Percentiles rank a stretch among this genome's conserved stretches.
These are phyloP conservation scores for Margaritispora aquatica DNA, from an alignment of 495 filamentous ascomycete genomes.

Conservation along the genomic window DNA sequence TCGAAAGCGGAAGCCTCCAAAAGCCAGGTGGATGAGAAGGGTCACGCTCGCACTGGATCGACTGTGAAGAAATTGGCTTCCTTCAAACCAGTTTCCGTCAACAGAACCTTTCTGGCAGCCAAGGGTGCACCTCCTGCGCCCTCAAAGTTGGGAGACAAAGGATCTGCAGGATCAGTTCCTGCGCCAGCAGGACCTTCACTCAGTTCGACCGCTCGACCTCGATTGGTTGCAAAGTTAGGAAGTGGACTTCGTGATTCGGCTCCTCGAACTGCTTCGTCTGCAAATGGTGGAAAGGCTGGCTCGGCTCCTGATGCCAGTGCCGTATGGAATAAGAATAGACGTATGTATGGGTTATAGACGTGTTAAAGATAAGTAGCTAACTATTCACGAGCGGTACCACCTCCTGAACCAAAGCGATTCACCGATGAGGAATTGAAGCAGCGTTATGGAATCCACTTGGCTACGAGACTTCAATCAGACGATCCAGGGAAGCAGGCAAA, in stretches of 20 bases:
- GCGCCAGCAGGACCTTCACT: conserved; percentile 29
- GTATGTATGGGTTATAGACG: conserved; percentile 46
- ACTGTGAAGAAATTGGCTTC: conserved; percentile 72
- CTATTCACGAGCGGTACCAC: conserved; percentile 53
- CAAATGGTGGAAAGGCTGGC: conserved; percentile 49
- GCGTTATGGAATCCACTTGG: conserved; percentile 93
- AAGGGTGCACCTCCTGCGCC: conserved; percentile 36
- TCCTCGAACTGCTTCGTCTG: conserved; percentile 42
- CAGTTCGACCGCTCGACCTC: conserved; percentile 34
- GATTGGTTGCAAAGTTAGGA: conserved; percentile 48
- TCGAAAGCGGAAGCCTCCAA: conserved; percentile 44
- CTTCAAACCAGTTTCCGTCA: conserved; percentile 94
- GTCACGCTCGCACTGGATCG: conserved; percentile 61
- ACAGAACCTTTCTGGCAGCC: conserved; percentile 72
- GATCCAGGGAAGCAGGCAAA: conserved; percentile 76
- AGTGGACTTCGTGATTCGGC: conserved; percentile 39
- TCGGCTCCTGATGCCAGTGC: conserved; percentile 54
- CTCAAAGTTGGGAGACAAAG: conserved; percentile 47
- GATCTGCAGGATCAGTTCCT: conserved; percentile 23
- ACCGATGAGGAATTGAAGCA: conserved; percentile 97
- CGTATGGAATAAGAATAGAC: conserved; percentile 98
- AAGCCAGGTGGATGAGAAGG: conserved; percentile 44
- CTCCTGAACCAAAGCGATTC: conserved; percentile 80
- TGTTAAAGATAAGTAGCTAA: conserved; percentile 25
- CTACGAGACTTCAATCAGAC: conserved; percentile 81